Conservation (phyloP, 345 rosid genomes). For the Citrus australasica region DNA sequence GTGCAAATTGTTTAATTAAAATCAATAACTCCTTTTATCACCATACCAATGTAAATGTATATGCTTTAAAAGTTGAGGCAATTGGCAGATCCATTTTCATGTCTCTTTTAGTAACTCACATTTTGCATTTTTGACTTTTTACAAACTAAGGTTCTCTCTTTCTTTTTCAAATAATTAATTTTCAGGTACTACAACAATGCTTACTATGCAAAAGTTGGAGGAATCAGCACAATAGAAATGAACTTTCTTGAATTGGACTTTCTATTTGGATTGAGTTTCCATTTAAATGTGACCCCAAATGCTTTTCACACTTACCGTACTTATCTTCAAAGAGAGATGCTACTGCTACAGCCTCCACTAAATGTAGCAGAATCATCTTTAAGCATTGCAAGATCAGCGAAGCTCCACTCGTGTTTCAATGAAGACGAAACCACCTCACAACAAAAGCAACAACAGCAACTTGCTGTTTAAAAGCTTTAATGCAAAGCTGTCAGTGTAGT, state of each 20-base stretch:
- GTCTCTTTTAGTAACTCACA: not conserved
- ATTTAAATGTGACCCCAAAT: constrained; percentile 74
- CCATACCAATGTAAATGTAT: not conserved
- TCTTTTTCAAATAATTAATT: not conserved
- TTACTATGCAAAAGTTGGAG: constrained; percentile 90
- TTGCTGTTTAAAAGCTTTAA: constrained; percentile 41
- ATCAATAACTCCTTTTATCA: constrained; percentile 5
- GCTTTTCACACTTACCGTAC: constrained; percentile 66
- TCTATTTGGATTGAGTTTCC: constrained; percentile 75
- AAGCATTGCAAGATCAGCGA: constrained; percentile 26
- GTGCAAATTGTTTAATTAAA: not conserved
- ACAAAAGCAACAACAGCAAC: constrained; percentile 53
- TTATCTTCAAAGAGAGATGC: constrained; percentile 66
- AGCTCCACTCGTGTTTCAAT: constrained; percentile 42
- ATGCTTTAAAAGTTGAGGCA: not conserved
- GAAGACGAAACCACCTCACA: constrained; percentile 71
- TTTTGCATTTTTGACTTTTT: not conserved
- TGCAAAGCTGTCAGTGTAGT: constrained; percentile 15
- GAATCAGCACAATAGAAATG: constrained; percentile 83
- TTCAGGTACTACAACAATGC: constrained; percentile 83
- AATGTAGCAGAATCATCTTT: constrained; percentile 23
- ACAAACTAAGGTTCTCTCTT: not conserved
- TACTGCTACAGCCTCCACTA: constrained; percentile 46
- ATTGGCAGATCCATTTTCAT: not conserved
- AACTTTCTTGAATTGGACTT: constrained; percentile 83